Percentiles rank a stretch among this genome's conserved stretches.
Conservation (phyloP, 2,329 filamentous ascomycete species). For the Apiospora koreana region DNA sequence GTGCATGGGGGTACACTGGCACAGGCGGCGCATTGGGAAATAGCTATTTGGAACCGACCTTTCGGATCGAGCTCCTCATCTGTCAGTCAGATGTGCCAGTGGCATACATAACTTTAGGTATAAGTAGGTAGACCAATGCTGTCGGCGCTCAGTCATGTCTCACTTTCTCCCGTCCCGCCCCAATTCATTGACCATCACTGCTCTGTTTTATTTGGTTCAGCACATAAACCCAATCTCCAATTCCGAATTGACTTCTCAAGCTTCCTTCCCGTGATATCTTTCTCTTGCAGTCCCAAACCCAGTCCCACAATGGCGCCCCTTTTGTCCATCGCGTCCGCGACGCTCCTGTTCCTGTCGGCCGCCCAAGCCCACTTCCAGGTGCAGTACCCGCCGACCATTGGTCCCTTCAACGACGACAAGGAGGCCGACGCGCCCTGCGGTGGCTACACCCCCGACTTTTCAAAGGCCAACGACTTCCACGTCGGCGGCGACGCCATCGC, state of each 20-base stretch:
- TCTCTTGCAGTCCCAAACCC: not conserved
- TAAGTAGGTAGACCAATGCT: not conserved
- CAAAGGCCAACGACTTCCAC: constrained; percentile 51
- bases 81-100: not conserved
- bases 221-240: not conserved
- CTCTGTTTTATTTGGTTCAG: not conserved
- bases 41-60: not conserved
- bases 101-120: too few species aligned
- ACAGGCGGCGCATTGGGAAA: not conserved
- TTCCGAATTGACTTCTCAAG: not conserved
- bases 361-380: constrained; percentile 57
- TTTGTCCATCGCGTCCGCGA: constrained; percentile 31
- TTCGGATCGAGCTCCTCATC: not conserved
- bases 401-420: constrained; percentile 47
- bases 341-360: constrained; percentile 40
- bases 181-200: constrained; percentile 3
- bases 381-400: constrained; percentile 47
- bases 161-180: not conserved
- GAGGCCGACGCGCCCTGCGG: constrained; percentile 55
- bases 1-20: not conserved
- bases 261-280: not conserved
- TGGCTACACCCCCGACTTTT: constrained; percentile 49
- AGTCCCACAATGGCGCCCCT: constrained; percentile 39
- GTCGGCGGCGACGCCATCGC: constrained; percentile 57
- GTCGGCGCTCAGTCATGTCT: constrained; percentile 1